Evolutionary conservation across 192 early-diverging fungal species (phyloP).

Genomic region (Powellomyces hirtus): DNA sequence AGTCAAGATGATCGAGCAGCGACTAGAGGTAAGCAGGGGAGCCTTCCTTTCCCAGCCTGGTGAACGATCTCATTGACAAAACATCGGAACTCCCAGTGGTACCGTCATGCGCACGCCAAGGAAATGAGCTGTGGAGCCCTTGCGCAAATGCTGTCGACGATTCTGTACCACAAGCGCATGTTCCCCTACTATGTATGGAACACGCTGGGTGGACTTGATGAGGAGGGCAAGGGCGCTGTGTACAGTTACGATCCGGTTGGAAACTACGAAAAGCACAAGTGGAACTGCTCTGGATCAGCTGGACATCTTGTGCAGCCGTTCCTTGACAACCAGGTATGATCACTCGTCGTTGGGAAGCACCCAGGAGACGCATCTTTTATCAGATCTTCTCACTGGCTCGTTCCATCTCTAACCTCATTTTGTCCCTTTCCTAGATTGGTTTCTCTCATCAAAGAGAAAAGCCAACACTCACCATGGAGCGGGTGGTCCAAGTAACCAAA

Average conservation of each 20-base stretch:
- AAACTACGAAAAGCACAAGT: constrained; percentile 75
- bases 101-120: constrained; percentile 87
- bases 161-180: constrained; percentile 89
- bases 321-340: constrained; percentile 84
- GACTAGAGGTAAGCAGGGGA: constrained; percentile 69
- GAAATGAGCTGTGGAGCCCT: constrained; percentile 79
- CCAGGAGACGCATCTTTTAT: no score
- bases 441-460: constrained; percentile 57
- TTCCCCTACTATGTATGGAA: constrained; percentile 96
- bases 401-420: not conserved
- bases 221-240: constrained; percentile 84
- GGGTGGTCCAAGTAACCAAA: constrained; percentile 77
- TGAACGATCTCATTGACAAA: not conserved
- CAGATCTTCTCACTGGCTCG: not conserved
- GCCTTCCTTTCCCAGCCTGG: no score
- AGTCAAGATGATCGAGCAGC: constrained; percentile 77
- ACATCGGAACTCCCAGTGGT: constrained; percentile 69
- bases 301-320: constrained; percentile 94
- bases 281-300: constrained; percentile 79
- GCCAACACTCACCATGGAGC: constrained; percentile 48
- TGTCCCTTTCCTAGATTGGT: constrained; percentile 51
- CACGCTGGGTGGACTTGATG: constrained; percentile 86
- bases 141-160: constrained; percentile 92
- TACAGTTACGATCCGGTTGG: constrained; percentile 94
- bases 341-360: no score